Conservation (phyloP, 1,284 basidiomycete genomes). For the Mycena sp. region DNA sequence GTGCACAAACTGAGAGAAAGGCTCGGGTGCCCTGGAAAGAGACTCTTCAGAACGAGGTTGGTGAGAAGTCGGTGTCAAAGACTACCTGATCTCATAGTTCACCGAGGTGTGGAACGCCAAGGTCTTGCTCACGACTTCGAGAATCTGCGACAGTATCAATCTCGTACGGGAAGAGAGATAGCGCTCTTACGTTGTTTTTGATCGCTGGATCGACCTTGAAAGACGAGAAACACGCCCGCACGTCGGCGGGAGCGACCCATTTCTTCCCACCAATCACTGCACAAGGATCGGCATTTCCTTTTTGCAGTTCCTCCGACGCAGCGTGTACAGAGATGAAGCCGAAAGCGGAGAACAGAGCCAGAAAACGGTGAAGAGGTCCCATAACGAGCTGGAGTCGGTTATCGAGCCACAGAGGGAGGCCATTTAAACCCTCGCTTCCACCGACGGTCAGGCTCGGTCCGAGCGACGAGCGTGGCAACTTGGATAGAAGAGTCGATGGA, state of each 20-base stretch:
- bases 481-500: not conserved
- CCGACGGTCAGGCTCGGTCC: not conserved
- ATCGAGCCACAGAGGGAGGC: not conserved
- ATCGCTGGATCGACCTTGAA: conserved; percentile 55
- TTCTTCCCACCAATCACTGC: conserved; percentile 60
- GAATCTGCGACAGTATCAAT: conserved; percentile 49
- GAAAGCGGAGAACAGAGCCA: conserved; percentile 5
- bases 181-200: conserved; percentile 58
- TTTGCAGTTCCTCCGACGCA: not conserved
- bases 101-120: conserved; percentile 69
- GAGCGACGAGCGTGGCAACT: not conserved
- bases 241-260: conserved; percentile 65
- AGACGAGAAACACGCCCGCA: conserved; percentile 60
- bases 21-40: conserved; percentile 54
- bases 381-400: conserved; percentile 6
- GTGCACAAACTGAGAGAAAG: conserved; percentile 65
- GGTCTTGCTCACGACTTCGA: conserved; percentile 69
- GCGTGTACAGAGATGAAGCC: not conserved
- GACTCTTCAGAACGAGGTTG: too few species aligned
- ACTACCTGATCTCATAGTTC: conserved; percentile 52
- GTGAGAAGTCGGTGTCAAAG: too few species aligned
- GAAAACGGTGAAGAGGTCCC: conserved; percentile 14
- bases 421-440: conserved; percentile 10
- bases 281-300: conserved; percentile 55
- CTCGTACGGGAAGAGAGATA: not conserved